Conservation (phyloP, 371 early-diverging fungal genomes). For the Capillidium heterosporum region DNA sequence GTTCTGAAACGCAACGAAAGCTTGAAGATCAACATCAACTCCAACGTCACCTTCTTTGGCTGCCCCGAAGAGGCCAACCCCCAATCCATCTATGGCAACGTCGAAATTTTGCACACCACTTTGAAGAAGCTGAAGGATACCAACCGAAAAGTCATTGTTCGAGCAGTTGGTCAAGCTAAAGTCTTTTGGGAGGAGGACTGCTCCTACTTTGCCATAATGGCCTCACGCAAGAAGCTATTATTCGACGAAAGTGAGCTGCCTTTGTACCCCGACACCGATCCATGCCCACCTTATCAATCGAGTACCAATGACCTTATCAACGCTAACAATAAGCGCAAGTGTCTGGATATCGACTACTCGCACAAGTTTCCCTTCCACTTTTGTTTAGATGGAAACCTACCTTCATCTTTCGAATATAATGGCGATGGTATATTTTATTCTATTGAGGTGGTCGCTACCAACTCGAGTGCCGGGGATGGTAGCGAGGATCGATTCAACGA, state of each 20-base stretch:
- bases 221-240: background rate
- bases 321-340: too few species aligned
- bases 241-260: background rate
- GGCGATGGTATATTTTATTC: background rate
- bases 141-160: background rate
- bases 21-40: background rate
- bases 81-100: background rate
- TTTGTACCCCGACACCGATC: background rate
- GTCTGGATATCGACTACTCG: background rate
- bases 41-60: constrained; percentile 2
- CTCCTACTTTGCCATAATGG: constrained; percentile 2
- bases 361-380: constrained; percentile 1
- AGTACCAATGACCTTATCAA: background rate
- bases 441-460: background rate
- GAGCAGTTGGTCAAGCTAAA: background rate
- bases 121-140: background rate
- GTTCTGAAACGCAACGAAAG: background rate
- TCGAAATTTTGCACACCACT: background rate
- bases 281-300: background rate
- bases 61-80: constrained; percentile 2
- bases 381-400: background rate
- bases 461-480: too few species aligned
- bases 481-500: background rate
- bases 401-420: background rate
- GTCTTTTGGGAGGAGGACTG: constrained; percentile 6